Percentiles rank a stretch among this genome's conserved stretches.
phyloP scores from a whole-genome alignment of 768 basidiomycete species.

The Pleurotus eryngii region DNA sequence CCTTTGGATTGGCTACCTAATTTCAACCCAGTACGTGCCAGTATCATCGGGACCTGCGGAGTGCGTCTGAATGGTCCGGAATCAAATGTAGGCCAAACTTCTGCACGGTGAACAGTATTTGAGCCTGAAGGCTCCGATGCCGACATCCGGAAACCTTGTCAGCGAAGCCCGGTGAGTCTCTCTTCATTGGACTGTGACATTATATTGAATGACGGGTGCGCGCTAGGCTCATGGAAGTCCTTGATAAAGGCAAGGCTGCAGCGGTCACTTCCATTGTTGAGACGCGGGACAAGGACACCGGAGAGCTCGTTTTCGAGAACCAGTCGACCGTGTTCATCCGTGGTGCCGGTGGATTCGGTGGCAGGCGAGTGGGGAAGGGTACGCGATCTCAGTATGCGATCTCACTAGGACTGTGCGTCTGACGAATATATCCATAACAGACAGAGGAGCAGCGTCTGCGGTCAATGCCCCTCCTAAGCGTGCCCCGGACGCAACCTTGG shows the following conservation, averaged over 20 bases:
- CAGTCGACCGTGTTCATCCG: conserved; percentile 90
- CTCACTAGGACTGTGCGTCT: no score
- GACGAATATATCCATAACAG: conserved; percentile 33
- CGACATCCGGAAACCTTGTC: conserved; percentile 77
- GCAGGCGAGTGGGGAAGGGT: conserved; percentile 83
- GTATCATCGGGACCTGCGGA: not conserved
- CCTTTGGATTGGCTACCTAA: conserved; percentile 89
- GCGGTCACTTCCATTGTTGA: conserved; percentile 77
- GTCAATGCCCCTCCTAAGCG: conserved; percentile 79
- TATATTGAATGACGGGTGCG: no score
- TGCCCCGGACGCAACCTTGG: conserved; percentile 77
- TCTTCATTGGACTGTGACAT: no score
- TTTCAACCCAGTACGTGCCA: conserved; percentile 78
- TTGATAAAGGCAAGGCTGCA: conserved; percentile 93
- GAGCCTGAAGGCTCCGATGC: conserved; percentile 81
- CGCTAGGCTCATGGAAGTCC: conserved; percentile 67
- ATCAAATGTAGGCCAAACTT: conserved; percentile 71
- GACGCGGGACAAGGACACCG: conserved; percentile 77
- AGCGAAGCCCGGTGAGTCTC: conserved; percentile 64
- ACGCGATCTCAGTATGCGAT: not conserved
- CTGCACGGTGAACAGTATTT: conserved; percentile 97
- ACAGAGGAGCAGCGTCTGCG: conserved; percentile 87
- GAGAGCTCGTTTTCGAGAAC: conserved; percentile 86
- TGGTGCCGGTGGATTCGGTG: conserved; percentile 94
- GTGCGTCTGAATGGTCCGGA: not conserved